Base-by-base conservation (phyloP, 2,329 filamentous ascomycete species). In the Nemania abortiva region DNA sequence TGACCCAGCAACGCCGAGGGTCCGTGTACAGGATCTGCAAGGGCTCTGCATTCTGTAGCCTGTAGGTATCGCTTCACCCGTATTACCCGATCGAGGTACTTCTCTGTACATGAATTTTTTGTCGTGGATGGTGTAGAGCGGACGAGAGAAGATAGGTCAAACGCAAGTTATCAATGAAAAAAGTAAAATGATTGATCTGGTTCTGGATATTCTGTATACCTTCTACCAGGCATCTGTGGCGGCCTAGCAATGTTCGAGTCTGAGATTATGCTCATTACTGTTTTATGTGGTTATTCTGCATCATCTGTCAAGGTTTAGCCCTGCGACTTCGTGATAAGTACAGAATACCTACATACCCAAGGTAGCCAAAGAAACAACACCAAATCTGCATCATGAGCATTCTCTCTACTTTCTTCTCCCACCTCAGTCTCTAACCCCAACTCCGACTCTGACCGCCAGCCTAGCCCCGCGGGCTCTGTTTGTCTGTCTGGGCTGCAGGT, bases 311-410 rank as follows among this genome's bases (percentile, higher is more conserved):
- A 42, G 6, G 37, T 47, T 47, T 50, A 4, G 47, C 47, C 2
- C 11, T 55, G 60, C 60, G 53, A 53, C 54, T 24, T 47, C 11
- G 20, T 50, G 11, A 27, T 37, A 45, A 63, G 47, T 50, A 24
- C 13, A 27, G 50, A 54, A 22, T 27, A 52, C 54, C 34, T 27
- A 27, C 18, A 31, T 39, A 37, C 3, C 3, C 3, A 13, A 24
- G 18, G 29, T 52, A 22, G 9, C 45, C 34, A 45, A 18, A 55
- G 10, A 39, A 37, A 27, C n/a, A 49, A 39, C 42, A 58, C 6
- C 22, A n/a, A 45, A n/a, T 52, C 56, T 55, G 47, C 56, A 65
- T 52, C 61, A 65, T 68, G 66, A 56, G 31, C 31, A 37, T n/a
- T 49, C 15, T 60, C 49, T 56, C 42, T 5, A 34, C 31, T 22